Evolutionary conservation across 148 eudicot species (phyloP), one percentile per base, ranked within the genome.

Genomic region (Vaccinium corymbosum): DNA sequence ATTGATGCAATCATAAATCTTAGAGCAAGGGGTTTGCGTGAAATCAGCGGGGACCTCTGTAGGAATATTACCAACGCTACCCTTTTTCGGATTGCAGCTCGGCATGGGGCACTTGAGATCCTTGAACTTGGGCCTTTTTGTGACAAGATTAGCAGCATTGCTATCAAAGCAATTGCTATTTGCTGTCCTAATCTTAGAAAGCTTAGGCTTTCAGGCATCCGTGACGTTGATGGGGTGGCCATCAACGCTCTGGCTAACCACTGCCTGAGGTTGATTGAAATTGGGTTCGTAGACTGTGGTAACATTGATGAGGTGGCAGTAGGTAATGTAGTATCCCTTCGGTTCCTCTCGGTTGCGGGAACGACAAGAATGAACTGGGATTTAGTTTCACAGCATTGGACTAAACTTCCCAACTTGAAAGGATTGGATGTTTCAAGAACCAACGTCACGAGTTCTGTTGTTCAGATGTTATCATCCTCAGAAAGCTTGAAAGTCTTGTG

Each of bases 381-480:
- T 83, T 84, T 92, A 84, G 95, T 85, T 68, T 89, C 88, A 25
- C 88, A 94, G 59, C 59, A 82, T 51, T 96, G 97, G 98, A 80
- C 80, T 89, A 90, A 88, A 79, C 82, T 96, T 80, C 94, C 94
- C 32, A 80, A 89, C 81, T 88, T 96, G 84, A 88, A 70, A 83
- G 98, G 94, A 1, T 90, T 96, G 80, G 99, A 96, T 91, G 94
- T 96, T 85, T 94, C 98, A 7, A 91, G 98, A 84, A 94, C 98
- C 8, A 92, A 93, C 86, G 80, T 96, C 20, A 81, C 85, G 46
- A 89, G 94, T 0, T 49, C 79, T 81, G 90, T 89, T 14, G 90
- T 92, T 56, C 86, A 86, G 4, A 91, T 90, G 85, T 77, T 93
- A 64, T 87, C 87, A 51, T 83, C 89, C 73, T 91, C 91, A 56